Base-by-base conservation (phyloP, 2,329 filamentous ascomycete species). In the Alternaria sp. region DNA sequence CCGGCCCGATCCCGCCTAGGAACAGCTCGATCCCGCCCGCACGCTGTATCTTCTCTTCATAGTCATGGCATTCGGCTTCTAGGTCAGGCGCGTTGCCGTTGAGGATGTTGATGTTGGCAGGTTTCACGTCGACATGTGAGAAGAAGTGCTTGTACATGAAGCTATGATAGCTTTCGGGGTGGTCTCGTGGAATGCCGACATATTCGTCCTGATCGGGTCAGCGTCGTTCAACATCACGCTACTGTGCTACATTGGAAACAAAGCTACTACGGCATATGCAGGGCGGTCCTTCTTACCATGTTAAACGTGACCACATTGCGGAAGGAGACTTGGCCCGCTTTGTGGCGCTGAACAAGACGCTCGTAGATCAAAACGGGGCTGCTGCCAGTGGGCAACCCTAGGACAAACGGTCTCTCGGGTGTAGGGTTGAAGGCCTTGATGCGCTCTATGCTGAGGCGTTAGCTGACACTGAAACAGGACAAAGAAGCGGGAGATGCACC, bases 71-170 rank as follows among this genome's bases (percentile, higher is more conserved):
- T 78, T 95, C 92, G 39, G 86, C 87, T 65, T 89, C 87, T 2
- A 92, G 85, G 72, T 92, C 90, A 13, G 85, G 80, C 0, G 91
- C 90, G 73, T 93, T 94, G 71, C 91, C 91, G 73, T 94, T 87
- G 37, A 94, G 85, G 71, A 95, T 92, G 79, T 96, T 88, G 74
- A 95, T 92, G 75, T 94, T 93, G 72, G 85, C 84, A 5, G 92
- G 92, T 65, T 88, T 85, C 68, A 95, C 89, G 73, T 96, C 91
- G 69, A 95, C 88, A 65, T 88, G 91, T 41, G 90, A 91, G 83
- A 96, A 96, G 83, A 96, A 92, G 80, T 95, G 85, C 79, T 90
- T 91, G 85, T 93, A 96, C 92, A 96, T 95, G 82, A 95, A 96
- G 65, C 88, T 91, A 81, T 96, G 92, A 79, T 96, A 96, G 71